phyloP scores from a whole-genome alignment of 768 basidiomycete species.

The Tricholoma saponaceum region DNA sequence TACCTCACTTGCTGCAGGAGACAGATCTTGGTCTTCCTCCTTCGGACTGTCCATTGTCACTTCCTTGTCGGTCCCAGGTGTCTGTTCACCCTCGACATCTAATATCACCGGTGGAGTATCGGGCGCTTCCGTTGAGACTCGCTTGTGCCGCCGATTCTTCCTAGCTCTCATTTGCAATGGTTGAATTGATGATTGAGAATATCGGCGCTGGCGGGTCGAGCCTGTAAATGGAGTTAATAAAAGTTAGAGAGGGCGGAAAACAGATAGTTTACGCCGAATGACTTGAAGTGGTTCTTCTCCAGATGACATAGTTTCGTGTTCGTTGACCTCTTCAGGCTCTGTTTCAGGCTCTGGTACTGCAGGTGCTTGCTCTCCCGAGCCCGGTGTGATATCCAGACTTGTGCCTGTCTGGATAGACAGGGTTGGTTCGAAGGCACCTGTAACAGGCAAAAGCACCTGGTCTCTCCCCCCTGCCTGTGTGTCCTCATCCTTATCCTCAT shows the following conservation, averaged over 20 bases:
- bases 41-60: slow-evolving; percentile 6
- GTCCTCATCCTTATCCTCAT: neutral
- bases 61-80: slow-evolving; percentile 7
- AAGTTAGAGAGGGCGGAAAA: neutral
- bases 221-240: slow-evolving; percentile 20
- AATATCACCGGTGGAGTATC: neutral
- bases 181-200: slow-evolving; percentile 27
- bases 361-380: neutral
- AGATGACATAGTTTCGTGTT: slow-evolving; percentile 20
- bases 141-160: slow-evolving; percentile 27
- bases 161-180: slow-evolving; percentile 22
- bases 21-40: slow-evolving; percentile 21
- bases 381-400: neutral
- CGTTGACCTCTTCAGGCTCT: slow-evolving; percentile 11
- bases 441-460: neutral
- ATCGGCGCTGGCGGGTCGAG: slow-evolving; percentile 37
- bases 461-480: neutral
- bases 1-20: slow-evolving; percentile 22
- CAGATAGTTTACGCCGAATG: slow-evolving; percentile 28
- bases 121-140: slow-evolving; percentile 18
- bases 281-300: slow-evolving; percentile 30
- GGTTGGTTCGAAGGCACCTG: neutral
- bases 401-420: neutral
- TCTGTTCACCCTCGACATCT: slow-evolving; percentile 2
- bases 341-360: slow-evolving; percentile 10